These are phyloP conservation scores for Lasiodiplodia sp. DNA, from an alignment of 2,329 filamentous ascomycete genomes.

Conservation along the genomic window DNA sequence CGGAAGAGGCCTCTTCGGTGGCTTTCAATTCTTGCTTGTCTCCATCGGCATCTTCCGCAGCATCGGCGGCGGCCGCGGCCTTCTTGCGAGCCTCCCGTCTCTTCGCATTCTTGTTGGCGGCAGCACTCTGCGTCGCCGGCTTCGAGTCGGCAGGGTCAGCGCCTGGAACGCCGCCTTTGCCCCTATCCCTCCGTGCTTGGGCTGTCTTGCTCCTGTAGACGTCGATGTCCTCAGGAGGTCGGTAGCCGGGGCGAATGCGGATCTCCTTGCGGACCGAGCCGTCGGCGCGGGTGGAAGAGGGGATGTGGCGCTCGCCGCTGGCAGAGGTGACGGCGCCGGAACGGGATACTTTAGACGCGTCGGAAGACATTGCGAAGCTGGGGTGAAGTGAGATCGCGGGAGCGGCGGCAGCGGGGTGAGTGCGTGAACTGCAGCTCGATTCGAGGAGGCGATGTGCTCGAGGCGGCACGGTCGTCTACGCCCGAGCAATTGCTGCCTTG, in stretches of 20 bases:
- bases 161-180: conserved; percentile 72
- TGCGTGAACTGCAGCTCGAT: background rate
- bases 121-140: conserved; percentile 57
- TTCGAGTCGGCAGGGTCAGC: conserved; percentile 43
- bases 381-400: conserved; percentile 17
- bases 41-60: conserved; percentile 35
- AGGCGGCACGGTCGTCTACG: background rate
- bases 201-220: conserved; percentile 94
- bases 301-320: conserved; percentile 87
- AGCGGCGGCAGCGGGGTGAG: background rate
- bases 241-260: conserved; percentile 90
- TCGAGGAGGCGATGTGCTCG: background rate
- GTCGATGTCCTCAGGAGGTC: conserved; percentile 93
- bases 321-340: conserved; percentile 71
- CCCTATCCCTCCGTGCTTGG: conserved; percentile 81
- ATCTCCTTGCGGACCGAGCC: conserved; percentile 94
- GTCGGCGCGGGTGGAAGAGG: conserved; percentile 83
- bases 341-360: conserved; percentile 41
- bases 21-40: conserved; percentile 33
- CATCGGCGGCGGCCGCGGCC: conserved; percentile 53
- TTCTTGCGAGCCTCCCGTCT: conserved; percentile 71
- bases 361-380: conserved; percentile 31
- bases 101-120: conserved; percentile 87
- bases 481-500: conserved; percentile 14
- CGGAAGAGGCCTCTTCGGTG: background rate